Evolutionary conservation across 352 stramenopile species (phyloP), one percentile per base, ranked within the genome.

Genomic region (Globisporangium ultimum): DNA sequence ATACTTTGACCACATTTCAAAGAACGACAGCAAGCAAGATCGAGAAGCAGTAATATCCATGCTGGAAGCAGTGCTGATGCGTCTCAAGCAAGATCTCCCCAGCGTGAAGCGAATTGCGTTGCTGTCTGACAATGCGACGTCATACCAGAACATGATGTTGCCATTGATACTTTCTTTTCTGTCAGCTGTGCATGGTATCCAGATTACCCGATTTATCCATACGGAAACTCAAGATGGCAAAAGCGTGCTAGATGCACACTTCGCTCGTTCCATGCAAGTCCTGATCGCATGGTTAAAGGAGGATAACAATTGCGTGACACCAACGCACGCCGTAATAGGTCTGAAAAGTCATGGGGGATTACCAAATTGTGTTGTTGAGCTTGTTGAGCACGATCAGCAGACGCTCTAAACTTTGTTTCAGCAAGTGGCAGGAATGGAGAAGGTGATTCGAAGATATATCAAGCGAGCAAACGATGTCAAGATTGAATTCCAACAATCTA

Each of bases 171-270:
- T 76, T 3, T 63, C 66, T 2, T 63, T 62, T 28, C 15, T 80
- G 7, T 43, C 47, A 2, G n/a, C 14, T 15, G 28, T 36, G 2
- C 55, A 71, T 48, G 51, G 24, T 6, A 32, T 32, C 24, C 2
- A 32, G 2, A 32, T 32, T 6, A 32, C 24, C 1, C 49, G 63
- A 9, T 63, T 71, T 24, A 48, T 80, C 14, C 68, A 73, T 18
- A 71, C 67, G 0, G 70, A 78, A 32, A 71, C 58, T 2, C 61
- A 70, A 22, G 70, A 75, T 53, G 64, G 63, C 5, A 72, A 73
- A 24, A 48, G 48, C 13, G 15, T 56, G 0, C 53, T 76, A 7
- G 61, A 70, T 48, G 61, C 52, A 1, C 55, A 74, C 46, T 75
- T 78, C 48, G 67, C 67, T 22, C 36, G 28, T 11, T 53, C 64